A percentile compares a stretch with the other conserved stretches of the same genome.
Evolutionary conservation across 306 rosid species (phyloP).

Genomic region (Comarum palustre): DNA sequence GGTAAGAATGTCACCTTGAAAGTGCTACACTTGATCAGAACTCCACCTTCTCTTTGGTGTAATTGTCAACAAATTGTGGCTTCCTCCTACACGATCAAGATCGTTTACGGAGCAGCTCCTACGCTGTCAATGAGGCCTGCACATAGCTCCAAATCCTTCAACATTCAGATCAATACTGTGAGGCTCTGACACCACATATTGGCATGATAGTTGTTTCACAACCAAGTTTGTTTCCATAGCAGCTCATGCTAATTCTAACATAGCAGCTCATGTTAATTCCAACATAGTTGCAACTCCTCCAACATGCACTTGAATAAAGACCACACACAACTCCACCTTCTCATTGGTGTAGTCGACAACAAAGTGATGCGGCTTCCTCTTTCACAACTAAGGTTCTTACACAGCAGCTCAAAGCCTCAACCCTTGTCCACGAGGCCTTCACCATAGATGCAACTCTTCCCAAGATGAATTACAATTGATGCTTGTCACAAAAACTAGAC

Average conservation of each 20-base stretch:
- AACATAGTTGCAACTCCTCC: constrained; percentile 6
- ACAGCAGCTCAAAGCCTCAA: background rate
- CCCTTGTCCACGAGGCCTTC: background rate
- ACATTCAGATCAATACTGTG: background rate
- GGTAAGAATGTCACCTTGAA: background rate
- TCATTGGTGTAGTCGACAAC: background rate
- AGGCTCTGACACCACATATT: background rate
- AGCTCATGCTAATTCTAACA: no score
- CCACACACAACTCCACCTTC: background rate
- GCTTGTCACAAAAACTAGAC: background rate
- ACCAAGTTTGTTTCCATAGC: background rate
- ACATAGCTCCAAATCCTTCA: background rate
- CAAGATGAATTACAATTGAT: background rate
- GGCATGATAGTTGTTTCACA: background rate
- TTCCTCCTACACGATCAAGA: background rate
- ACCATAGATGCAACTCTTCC: background rate
- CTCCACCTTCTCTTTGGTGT: background rate
- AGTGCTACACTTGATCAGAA: background rate
- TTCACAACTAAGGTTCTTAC: background rate
- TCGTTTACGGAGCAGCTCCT: background rate
- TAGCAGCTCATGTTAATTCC: background rate
- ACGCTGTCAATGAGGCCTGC: background rate
- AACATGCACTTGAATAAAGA: constrained; percentile 5
- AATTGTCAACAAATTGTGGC: background rate
- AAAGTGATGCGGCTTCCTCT: background rate